Evolutionary conservation across 2,329 filamentous ascomycete species (phyloP).

Genomic region (Drechslerella coelobrocha): DNA sequence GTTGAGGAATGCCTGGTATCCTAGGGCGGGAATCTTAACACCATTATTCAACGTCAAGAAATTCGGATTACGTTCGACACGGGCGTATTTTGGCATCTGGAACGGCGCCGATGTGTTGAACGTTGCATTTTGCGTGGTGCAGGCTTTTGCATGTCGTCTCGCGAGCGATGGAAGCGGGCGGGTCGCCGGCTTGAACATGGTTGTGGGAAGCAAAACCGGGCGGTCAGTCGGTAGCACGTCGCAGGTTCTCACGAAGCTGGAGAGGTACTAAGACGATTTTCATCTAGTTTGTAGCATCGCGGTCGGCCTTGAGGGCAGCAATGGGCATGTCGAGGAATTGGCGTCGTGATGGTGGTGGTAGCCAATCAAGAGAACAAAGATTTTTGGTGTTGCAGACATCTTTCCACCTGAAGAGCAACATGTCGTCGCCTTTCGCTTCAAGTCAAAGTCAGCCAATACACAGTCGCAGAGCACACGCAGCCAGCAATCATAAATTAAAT

Average conservation of each 20-base stretch:
- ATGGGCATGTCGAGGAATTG: not conserved
- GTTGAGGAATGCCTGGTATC: slow-evolving; percentile 19
- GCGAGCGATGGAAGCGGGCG: not conserved
- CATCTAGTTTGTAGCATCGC: not conserved
- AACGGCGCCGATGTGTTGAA: slow-evolving; percentile 12
- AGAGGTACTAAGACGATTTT: not conserved
- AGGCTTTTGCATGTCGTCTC: not conserved
- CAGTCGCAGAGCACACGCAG: too few relatives aligned
- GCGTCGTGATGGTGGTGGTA: not conserved
- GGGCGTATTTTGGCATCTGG: not conserved
- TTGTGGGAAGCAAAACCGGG: not conserved
- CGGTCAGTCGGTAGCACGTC: not conserved
- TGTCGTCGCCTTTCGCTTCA: too few relatives aligned
- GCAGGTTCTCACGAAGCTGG: slow-evolving; percentile 3
- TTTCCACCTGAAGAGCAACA: too few relatives aligned
- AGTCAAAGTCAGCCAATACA: too few relatives aligned
- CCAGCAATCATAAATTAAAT: too few relatives aligned
- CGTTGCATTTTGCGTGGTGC: slow-evolving; percentile 5
- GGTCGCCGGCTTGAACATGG: slow-evolving; percentile 11
- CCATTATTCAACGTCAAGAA: slow-evolving; percentile 16
- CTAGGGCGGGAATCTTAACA: slow-evolving; percentile 14
- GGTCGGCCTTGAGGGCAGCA: not conserved
- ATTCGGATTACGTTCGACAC: not conserved
- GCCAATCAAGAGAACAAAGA: not conserved
- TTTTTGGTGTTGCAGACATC: not conserved